Base-by-base conservation (phyloP, 495 filamentous ascomycete genomes). In the Penicillium maclennaniae region DNA sequence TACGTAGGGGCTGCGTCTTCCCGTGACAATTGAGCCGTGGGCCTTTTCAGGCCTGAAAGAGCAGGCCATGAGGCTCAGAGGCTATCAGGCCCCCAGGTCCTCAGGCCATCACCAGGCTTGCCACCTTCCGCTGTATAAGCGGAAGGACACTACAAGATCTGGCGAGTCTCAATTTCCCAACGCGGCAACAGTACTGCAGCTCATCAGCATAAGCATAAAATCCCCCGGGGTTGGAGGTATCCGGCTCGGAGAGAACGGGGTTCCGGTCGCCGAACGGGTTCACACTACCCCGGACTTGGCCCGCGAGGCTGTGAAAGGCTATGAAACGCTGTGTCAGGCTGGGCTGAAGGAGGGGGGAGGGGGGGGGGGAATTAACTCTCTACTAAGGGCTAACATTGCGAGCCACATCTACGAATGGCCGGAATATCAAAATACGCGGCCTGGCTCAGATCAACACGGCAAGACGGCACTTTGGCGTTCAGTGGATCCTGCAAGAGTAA, bases 391-490 rank as follows among this genome's bases (percentile, higher is more conserved):
- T 2, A 23, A 23, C 23, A 23, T 23, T 2, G 23, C 23, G 23
- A 23, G 31, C n/a, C n/a, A 34, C 10, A 34, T 34, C 31, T 34
- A 34, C 15, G 2, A 1, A 34, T 34, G 31, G 10, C 31, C 31
- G 26, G 26, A 25, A 26, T 23, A 31, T 31, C 23, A 14, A 10
- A 36, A 15, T 14, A 27, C 37, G 26, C 46, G 55, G 55, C 40
- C 38, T 50, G 40, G 16, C 45, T 45, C 40, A 23, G 5, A n/a
- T n/a, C n/a, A 39, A 44, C 25, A n/a, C 52, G 58, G 60, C 28
- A 58, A 54, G 34, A 58, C 58, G 63, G 63, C 53, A 53, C 37
- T 48, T 63, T 60, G 63, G 63, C 50, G 14, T 45, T 31, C 27
- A 41, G 27, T 36, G 27, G 27, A 31, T 31, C 27, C 27, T 31